These are phyloP conservation scores for Neoboletus magnificus DNA, from an alignment of 768 basidiomycete species.

Conservation along the genomic window DNA sequence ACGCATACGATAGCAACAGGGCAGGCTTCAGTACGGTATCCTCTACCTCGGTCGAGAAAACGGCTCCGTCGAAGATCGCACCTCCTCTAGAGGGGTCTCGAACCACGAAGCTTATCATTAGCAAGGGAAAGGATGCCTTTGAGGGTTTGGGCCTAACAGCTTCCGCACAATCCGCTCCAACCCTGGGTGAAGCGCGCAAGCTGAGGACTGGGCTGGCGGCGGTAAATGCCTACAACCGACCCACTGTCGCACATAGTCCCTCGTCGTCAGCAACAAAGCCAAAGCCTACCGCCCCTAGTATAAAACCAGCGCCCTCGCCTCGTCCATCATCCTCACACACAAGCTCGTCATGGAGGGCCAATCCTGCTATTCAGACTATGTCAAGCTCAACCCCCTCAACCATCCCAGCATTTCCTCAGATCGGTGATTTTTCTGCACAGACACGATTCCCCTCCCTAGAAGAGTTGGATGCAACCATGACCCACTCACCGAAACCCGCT, in stretches of 20 bases:
- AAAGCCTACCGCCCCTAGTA: conserved; percentile 16
- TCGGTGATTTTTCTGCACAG: conserved; percentile 53
- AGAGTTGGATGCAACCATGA: conserved; percentile 64
- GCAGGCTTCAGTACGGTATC: conserved; percentile 4
- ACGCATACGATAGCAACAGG: conserved; percentile 40
- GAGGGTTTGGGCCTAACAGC: conserved; percentile 62
- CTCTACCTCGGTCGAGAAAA: conserved; percentile 12
- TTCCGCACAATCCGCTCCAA: conserved; percentile 51
- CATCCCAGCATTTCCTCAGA: conserved; percentile 32
- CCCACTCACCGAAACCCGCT: conserved; percentile 23
- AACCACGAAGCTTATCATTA: conserved; percentile 28
- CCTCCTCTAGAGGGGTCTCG: conserved; percentile 31
- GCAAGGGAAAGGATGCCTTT: conserved; percentile 67
- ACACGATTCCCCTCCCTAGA: conserved; percentile 86
- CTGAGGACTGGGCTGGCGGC: conserved; percentile 64
- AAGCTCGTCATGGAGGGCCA: conserved; percentile 19
- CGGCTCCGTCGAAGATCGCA: conserved; percentile 21
- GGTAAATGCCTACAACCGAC: conserved; percentile 39
- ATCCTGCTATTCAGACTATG: conserved; percentile 14
- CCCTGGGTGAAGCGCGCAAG: conserved; percentile 73
- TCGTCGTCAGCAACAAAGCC: conserved; percentile 15
- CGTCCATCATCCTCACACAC: conserved; percentile 21
- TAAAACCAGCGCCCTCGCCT: conserved; percentile 29
- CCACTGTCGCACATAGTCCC: conserved; percentile 9
- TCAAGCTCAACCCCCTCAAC: conserved; percentile 39